phyloP scores from a whole-genome alignment of 495 filamentous ascomycete genomes.

The Chaetomium fimeti region DNA sequence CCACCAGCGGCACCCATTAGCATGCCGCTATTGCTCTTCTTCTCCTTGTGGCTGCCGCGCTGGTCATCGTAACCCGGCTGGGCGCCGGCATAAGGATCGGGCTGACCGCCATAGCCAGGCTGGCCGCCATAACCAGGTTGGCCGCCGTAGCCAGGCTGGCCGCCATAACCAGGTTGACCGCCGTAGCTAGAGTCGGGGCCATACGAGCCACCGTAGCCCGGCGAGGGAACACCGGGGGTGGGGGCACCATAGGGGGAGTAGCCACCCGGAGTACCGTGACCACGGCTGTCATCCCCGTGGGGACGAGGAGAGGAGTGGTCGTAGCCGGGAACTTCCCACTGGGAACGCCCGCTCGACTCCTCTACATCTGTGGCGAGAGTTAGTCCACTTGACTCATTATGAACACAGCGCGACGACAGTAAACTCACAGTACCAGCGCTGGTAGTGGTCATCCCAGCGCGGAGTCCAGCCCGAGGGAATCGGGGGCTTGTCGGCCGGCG shows the following conservation, averaged over 20 bases:
- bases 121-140: background rate
- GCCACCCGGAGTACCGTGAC: conserved; percentile 6
- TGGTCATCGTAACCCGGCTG: too few relatives aligned
- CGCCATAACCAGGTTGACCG: conserved; percentile 2
- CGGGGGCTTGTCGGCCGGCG: conserved; percentile 50
- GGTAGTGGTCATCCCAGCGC: conserved; percentile 55
- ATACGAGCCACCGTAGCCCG: background rate
- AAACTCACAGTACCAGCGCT: conserved; percentile 55
- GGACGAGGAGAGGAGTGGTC: conserved; percentile 14
- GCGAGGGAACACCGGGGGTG: background rate
- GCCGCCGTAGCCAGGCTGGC: conserved; percentile 27
- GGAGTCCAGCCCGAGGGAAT: conserved; percentile 60
- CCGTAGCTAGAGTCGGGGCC: conserved; percentile 10
- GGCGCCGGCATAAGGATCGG: too few relatives aligned
- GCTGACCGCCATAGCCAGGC: too few relatives aligned
- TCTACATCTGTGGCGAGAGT: conserved; percentile 42
- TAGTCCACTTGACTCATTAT: background rate
- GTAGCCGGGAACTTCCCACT: conserved; percentile 57
- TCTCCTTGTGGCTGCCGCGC: conserved; percentile 44
- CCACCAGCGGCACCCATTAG: conserved; percentile 54
- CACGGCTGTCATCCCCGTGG: conserved; percentile 19
- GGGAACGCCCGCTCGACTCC: conserved; percentile 56
- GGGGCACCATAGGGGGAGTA: conserved; percentile 1
- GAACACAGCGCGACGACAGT: background rate
- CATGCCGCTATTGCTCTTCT: conserved; percentile 43